Base-by-base conservation (phyloP, 1,284 basidiomycete species). In the Ustilago loliicola region DNA sequence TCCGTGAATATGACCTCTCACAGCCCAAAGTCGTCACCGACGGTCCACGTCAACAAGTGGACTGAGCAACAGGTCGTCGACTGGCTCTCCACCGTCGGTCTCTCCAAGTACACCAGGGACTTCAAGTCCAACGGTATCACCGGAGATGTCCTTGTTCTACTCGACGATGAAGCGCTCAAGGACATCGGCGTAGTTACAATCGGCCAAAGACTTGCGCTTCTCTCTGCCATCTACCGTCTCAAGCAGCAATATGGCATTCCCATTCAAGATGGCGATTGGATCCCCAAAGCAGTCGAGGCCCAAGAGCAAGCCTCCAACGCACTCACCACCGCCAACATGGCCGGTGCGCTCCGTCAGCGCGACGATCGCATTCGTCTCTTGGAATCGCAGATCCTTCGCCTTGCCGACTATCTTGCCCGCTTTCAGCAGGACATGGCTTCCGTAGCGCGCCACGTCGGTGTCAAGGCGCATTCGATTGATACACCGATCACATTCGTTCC, bases 351-450 rank as follows among this genome's bases (percentile, higher is more conserved):
- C 3, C 69, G 77, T 13, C 77, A 79, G 40, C 52, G 79, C 34
- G 83, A 86, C 63, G 82, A 86, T 40, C 80, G 83, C 52, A 85
- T 87, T 54, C 71, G 74, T 21, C 57, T 63, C 11, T 72, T 87
- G 29, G 86, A 87, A 48, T 65, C 69, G 8, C 83, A 85, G 52
- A 76, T 87, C 34, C 47, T 75, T 32, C 67, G 77, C 29, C 67
- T 85, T 0, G 71, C 77, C 15, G 80, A 81, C 54, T 80, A 79
- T 27, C 80, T 86, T 21, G 59, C 61, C 25, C 81, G 75, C 54
- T 72, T 85, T 27, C 80, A 80, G 45, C 77, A 80, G 36, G 80
- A 84, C 38, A 69, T 85, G 65, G 72, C 68, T 25, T 66, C 69
- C 40, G 65, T 83, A 3, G 77, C 79, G 1, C 53, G 70, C 23